A percentile compares a stretch with the other conserved stretches of the same genome.
phyloP scores from a whole-genome alignment of 2,329 filamentous ascomycete genomes.

The Phyllosticta citribraziliensis region DNA sequence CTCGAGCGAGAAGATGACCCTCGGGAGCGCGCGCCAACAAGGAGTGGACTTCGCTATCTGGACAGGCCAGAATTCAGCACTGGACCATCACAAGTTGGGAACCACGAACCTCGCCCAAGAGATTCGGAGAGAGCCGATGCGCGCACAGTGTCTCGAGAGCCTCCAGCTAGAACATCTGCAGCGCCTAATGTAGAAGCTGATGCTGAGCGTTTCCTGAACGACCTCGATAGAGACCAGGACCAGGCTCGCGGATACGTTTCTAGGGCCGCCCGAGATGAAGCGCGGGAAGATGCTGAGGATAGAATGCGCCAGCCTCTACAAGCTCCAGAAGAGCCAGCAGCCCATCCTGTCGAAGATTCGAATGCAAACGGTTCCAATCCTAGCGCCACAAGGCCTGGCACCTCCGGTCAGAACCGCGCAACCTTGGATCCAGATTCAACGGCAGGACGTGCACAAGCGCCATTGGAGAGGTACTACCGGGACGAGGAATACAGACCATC shows the following conservation, averaged over 20 bases:
- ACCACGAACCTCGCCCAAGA: constrained; percentile 18
- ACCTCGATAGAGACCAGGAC: constrained; percentile 18
- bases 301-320: constrained; percentile 1
- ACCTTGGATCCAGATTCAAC: not conserved
- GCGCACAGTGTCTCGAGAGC: not conserved
- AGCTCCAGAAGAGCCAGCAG: not conserved
- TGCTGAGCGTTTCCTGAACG: constrained; percentile 27
- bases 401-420: not conserved
- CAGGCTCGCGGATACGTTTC: constrained; percentile 9
- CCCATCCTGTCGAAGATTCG: not conserved
- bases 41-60: constrained; percentile 20
- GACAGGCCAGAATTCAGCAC: constrained; percentile 17
- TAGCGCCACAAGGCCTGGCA: not conserved
- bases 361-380: not conserved
- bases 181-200: constrained; percentile 16
- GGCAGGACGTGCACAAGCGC: not conserved
- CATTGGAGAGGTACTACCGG: not conserved
- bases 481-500: constrained; percentile 1
- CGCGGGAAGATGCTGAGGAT: constrained; percentile 4
- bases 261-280: constrained; percentile 6
- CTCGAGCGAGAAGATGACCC: constrained; percentile 24
- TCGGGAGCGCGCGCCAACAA: constrained; percentile 19
- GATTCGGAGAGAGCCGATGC: constrained; percentile 13
- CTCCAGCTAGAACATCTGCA: constrained; percentile 12
- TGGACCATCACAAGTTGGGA: constrained; percentile 19